phyloP scores from a whole-genome alignment of 2,329 filamentous ascomycete species.

The Cryphonectria nitschkei region DNA sequence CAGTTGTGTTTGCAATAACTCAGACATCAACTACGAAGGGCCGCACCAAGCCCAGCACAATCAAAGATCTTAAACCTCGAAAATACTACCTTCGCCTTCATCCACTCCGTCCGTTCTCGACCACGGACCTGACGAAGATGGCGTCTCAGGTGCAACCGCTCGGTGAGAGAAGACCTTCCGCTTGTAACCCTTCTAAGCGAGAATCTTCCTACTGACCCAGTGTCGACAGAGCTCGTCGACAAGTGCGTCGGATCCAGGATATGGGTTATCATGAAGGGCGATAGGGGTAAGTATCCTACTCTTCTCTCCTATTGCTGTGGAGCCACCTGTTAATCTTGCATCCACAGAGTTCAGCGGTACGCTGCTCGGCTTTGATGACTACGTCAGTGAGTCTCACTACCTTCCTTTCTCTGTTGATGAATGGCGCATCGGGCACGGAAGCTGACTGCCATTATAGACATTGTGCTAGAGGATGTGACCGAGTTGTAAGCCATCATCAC shows the following conservation, averaged over 20 bases:
- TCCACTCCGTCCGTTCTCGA: neutral
- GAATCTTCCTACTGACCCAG: conserved; percentile 10
- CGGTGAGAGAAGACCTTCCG: conserved; percentile 46
- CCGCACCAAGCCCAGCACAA: conserved; percentile 1
- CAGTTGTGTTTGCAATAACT: conserved; percentile 22
- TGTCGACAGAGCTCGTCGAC: conserved; percentile 83
- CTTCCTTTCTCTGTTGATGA: neutral
- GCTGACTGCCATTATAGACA: conserved; percentile 63
- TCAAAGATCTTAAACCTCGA: conserved; percentile 1
- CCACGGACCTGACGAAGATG: conserved; percentile 48
- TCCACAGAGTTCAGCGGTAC: conserved; percentile 88
- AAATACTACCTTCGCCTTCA: conserved; percentile 3
- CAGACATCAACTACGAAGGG: conserved; percentile 11
- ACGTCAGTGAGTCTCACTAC: conserved; percentile 81
- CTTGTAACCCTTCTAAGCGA: conserved; percentile 34
- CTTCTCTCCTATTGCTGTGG: neutral
- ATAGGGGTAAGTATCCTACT: conserved; percentile 72
- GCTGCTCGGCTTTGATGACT: conserved; percentile 95
- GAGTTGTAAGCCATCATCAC: conserved; percentile 71
- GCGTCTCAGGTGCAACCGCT: conserved; percentile 75
- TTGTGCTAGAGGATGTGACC: conserved; percentile 96
- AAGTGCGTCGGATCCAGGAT: conserved; percentile 98
- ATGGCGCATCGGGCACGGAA: neutral
- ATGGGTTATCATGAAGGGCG: conserved; percentile 99
- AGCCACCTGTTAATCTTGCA: conserved; percentile 15